Conservation (phyloP, 2,329 filamentous ascomycete genomes). For the Alternaria angustiovoidea region DNA sequence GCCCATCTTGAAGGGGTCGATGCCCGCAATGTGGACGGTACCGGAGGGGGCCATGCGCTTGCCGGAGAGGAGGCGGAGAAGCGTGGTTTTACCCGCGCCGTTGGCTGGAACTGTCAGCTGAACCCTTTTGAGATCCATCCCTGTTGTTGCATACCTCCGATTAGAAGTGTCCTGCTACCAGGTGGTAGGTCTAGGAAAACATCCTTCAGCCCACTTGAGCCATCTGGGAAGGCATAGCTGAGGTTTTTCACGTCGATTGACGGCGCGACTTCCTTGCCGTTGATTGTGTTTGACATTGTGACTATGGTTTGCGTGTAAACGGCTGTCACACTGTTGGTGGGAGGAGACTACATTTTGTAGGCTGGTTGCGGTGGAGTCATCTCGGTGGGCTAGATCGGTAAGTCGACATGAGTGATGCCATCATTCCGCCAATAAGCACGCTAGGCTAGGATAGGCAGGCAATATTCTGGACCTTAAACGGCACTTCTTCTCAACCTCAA, state of each 20-base stretch:
- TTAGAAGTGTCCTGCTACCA: conserved; percentile 85
- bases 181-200: conserved; percentile 80
- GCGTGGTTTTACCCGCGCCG: conserved; percentile 95
- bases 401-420: conserved; percentile 20
- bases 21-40: conserved; percentile 78
- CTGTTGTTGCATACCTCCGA: conserved; percentile 70
- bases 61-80: conserved; percentile 91
- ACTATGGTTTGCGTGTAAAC: neutral
- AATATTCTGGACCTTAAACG: conserved; percentile 7
- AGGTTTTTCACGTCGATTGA: conserved; percentile 78
- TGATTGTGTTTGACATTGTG: conserved; percentile 33
- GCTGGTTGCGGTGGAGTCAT: conserved; percentile 15
- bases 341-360: conserved; percentile 26
- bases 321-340: conserved; percentile 1
- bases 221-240: conserved; percentile 89
- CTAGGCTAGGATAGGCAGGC: conserved; percentile 31
- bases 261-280: conserved; percentile 52
- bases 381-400: conserved; percentile 5
- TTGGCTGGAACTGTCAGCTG: conserved; percentile 67
- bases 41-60: conserved; percentile 86
- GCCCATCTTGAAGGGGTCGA: conserved; percentile 89
- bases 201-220: conserved; percentile 77
- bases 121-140: neutral
- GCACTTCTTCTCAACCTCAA: conserved; percentile 17
- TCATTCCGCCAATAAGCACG: conserved; percentile 6